phyloP scores from a whole-genome alignment of 2,329 filamentous ascomycete genomes.

The Aspergillus calidoustus region DNA sequence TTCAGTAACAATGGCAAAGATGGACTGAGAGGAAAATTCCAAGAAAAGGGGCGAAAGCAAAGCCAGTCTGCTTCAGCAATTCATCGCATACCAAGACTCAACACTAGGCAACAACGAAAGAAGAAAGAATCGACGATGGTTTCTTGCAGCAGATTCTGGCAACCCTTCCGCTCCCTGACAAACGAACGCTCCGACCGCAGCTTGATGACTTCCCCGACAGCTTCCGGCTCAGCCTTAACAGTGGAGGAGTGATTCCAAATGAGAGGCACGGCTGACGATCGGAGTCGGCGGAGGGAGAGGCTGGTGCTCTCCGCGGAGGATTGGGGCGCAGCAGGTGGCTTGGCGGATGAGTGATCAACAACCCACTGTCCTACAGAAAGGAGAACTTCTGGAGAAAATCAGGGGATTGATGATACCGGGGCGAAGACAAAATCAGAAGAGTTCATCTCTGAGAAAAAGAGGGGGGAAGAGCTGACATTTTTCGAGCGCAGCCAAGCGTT shows the following conservation, averaged over 20 bases:
- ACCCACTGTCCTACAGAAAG: neutral
- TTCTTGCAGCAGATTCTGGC: neutral
- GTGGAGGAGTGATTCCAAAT: slow-evolving; percentile 1
- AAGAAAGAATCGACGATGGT: slow-evolving; percentile 2
- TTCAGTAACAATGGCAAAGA: slow-evolving; percentile 15
- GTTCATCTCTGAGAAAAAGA: neutral
- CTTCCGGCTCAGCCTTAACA: slow-evolving; percentile 12
- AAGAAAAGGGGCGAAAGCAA: slow-evolving; percentile 13
- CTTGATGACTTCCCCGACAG: slow-evolving; percentile 7
- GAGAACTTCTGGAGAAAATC: neutral
- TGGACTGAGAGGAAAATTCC: slow-evolving; percentile 7
- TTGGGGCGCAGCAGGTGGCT: neutral
- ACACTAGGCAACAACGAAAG: slow-evolving; percentile 28
- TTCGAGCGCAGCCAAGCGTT: neutral
- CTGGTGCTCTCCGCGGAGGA: neutral
- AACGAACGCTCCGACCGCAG: neutral
- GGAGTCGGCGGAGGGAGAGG: neutral
- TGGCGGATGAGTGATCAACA: neutral
- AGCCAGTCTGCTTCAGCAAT: slow-evolving; percentile 8
- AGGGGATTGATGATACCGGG: neutral
- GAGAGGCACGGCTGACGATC: neutral
- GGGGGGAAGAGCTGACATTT: neutral
- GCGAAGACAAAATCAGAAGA: neutral
- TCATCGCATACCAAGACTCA: slow-evolving; percentile 11
- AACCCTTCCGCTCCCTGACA: slow-evolving; percentile 3